These are phyloP conservation scores for Sordariomycetes sp. DNA, from an alignment of 2,329 filamentous ascomycete species.

Conservation along the genomic window DNA sequence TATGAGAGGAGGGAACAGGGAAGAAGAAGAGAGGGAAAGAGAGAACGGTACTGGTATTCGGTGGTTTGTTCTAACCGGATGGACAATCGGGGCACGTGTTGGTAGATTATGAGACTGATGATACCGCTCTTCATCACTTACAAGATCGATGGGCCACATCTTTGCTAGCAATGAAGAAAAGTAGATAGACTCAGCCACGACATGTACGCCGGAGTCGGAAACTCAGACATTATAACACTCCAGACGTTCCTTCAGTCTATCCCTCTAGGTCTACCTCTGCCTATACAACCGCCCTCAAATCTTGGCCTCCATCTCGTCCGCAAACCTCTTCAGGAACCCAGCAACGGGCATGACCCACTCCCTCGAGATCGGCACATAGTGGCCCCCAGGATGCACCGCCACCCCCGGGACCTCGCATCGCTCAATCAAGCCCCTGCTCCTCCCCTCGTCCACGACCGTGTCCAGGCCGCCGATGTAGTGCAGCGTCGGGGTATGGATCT, in stretches of 20 bases:
- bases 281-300: not conserved
- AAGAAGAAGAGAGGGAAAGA: too few species aligned
- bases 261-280: not conserved
- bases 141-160: not conserved
- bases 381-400: constrained; percentile 71
- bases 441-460: constrained; percentile 70
- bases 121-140: not conserved
- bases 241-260: not conserved
- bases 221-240: too few species aligned
- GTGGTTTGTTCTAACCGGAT: too few species aligned
- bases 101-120: not conserved
- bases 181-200: too few species aligned
- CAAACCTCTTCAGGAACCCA: constrained; percentile 46
- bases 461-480: constrained; percentile 78
- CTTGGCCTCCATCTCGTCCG: constrained; percentile 8
- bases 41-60: too few species aligned
- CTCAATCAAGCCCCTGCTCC: constrained; percentile 55
- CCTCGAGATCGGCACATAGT: constrained; percentile 75
- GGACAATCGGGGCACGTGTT: not conserved
- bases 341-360: constrained; percentile 68
- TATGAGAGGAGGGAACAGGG: not conserved
- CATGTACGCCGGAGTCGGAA: too few species aligned
- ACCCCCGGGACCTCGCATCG: constrained; percentile 41
- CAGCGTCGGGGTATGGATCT: constrained; percentile 62
- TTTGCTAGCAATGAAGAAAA: too few species aligned